phyloP scores from a whole-genome alignment of 1,284 basidiomycete genomes.

The Vanrija sp. region DNA sequence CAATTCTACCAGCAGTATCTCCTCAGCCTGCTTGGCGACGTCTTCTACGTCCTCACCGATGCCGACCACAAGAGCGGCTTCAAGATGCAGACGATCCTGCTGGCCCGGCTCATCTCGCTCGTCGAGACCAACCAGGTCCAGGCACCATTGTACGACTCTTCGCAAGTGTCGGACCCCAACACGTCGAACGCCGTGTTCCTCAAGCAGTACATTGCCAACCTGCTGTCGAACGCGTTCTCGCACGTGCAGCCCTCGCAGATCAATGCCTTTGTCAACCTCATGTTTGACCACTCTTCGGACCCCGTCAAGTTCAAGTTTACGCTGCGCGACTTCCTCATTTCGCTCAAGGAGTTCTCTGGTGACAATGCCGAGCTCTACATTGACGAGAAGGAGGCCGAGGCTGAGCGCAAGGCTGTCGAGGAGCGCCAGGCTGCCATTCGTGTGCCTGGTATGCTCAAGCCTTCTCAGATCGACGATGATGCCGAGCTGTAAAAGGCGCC shows the following conservation, averaged over 20 bases:
- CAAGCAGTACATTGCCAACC: slow-evolving; percentile 79
- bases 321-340: slow-evolving; percentile 74
- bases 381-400: slow-evolving; percentile 92
- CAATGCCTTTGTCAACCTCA: slow-evolving; percentile 69
- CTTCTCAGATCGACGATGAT: slow-evolving; percentile 81
- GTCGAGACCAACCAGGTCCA: slow-evolving; percentile 79
- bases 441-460: slow-evolving; percentile 98
- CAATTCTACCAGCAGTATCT: slow-evolving; percentile 90
- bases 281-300: slow-evolving; percentile 83
- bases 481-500: slow-evolving; percentile 45
- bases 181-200: slow-evolving; percentile 81
- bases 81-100: slow-evolving; percentile 82
- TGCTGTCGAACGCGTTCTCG: slow-evolving; percentile 82
- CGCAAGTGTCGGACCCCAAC: slow-evolving; percentile 66
- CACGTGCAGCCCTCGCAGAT: slow-evolving; percentile 81
- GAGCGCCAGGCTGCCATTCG: slow-evolving; percentile 86
- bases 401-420: slow-evolving; percentile 62
- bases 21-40: slow-evolving; percentile 88
- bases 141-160: slow-evolving; percentile 79
- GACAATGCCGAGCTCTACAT: slow-evolving; percentile 82
- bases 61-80: slow-evolving; percentile 98
- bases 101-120: slow-evolving; percentile 90
- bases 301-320: slow-evolving; percentile 90
- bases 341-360: slow-evolving; percentile 84
- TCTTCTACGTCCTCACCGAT: slow-evolving; percentile 96